Conservation (phyloP, 441 rosid species). For the Macaranga tanarius region DNA sequence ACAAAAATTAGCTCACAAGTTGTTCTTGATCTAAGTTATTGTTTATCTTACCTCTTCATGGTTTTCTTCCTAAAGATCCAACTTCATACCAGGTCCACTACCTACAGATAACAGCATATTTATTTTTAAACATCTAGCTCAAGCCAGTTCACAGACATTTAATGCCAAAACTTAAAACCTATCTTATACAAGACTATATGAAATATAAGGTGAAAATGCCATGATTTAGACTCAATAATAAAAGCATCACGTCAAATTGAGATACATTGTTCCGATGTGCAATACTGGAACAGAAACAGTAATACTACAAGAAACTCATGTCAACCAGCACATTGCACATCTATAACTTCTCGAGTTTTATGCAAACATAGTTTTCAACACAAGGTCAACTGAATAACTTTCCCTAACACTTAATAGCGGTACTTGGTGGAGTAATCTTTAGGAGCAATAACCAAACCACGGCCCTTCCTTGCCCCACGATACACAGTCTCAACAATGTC, state of each 20-base stretch:
- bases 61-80: no score
- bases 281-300: background rate
- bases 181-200: background rate
- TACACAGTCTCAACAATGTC: slow-evolving; percentile 83
- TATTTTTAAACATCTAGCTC: no score
- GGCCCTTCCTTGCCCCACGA: slow-evolving; percentile 93
- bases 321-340: background rate
- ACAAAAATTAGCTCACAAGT: no score
- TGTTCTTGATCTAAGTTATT: no score
- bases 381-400: slow-evolving; percentile 9
- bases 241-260: background rate
- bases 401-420: slow-evolving; percentile 51
- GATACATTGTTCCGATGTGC: background rate
- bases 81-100: background rate
- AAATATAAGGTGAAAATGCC: background rate
- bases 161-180: background rate
- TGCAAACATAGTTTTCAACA: background rate
- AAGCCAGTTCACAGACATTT: no score
- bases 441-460: slow-evolving; percentile 94
- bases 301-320: background rate
- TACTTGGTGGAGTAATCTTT: slow-evolving; percentile 96
- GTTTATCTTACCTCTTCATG: no score
- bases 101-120: no score
- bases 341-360: background rate
- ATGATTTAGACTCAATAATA: background rate